Percentiles rank a stretch among this genome's conserved stretches.
These are phyloP conservation scores for Sinapis alba DNA, from an alignment of 441 rosid species.

Conservation along the genomic window DNA sequence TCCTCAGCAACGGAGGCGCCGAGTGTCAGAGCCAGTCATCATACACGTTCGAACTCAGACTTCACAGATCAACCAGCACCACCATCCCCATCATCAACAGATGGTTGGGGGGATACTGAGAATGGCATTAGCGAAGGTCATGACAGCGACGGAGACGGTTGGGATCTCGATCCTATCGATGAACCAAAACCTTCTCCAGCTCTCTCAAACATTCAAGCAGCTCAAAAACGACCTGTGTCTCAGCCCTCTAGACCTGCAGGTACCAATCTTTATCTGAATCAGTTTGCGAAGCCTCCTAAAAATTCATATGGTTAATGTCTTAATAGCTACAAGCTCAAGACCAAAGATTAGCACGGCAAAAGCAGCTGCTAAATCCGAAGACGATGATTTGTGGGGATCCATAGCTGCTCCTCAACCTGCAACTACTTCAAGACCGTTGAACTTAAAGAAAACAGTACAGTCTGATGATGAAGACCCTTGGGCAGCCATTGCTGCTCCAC, in stretches of 20 bases:
- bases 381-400: conserved; percentile 96
- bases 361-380: conserved; percentile 54
- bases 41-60: conserved; percentile 65
- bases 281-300: background rate
- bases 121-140: conserved; percentile 77
- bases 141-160: conserved; percentile 85
- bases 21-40: conserved; percentile 53
- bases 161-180: conserved; percentile 98
- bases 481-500: conserved; percentile 97
- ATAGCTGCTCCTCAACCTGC: conserved; percentile 88
- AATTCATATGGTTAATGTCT: conserved; percentile 4
- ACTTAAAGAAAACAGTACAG: conserved; percentile 53
- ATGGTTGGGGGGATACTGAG: conserved; percentile 98
- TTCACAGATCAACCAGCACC: conserved; percentile 77
- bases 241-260: conserved; percentile 76
- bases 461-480: conserved; percentile 92
- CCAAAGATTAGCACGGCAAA: conserved; percentile 56
- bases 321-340: conserved; percentile 54
- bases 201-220: conserved; percentile 90
- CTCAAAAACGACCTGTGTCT: conserved; percentile 82
- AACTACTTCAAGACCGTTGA: conserved; percentile 66
- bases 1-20: conserved; percentile 59
- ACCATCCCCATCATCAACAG: conserved; percentile 89
- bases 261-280: conserved; percentile 35
- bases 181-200: conserved; percentile 83